Conservation (phyloP, 768 basidiomycete genomes). For the Lactarius trivialis region DNA sequence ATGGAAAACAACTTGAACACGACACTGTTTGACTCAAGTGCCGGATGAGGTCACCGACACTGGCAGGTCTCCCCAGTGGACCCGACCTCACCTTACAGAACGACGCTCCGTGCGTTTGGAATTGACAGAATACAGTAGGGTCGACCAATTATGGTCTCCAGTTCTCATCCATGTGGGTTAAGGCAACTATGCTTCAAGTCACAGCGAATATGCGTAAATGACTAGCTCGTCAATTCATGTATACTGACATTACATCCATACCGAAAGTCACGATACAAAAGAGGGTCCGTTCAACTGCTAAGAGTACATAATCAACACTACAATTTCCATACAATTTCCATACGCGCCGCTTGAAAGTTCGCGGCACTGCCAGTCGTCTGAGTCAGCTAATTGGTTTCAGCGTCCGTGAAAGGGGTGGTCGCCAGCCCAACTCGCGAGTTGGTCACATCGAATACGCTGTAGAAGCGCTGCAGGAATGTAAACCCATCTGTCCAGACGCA, state of each 20-base stretch:
- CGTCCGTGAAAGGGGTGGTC: constrained; percentile 23
- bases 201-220: too few species aligned
- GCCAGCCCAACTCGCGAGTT: constrained; percentile 25
- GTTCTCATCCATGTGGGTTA: too few species aligned
- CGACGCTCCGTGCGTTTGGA: background rate
- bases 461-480: constrained; percentile 19
- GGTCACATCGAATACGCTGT: constrained; percentile 23
- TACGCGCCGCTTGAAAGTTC: background rate
- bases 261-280: too few species aligned
- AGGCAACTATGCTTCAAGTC: too few species aligned
- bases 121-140: too few species aligned
- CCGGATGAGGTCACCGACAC: background rate
- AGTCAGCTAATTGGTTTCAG: constrained; percentile 20
- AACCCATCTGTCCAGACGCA: background rate
- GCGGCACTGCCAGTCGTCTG: background rate
- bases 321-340: background rate
- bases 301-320: too few species aligned
- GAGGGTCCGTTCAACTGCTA: too few species aligned
- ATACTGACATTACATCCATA: too few species aligned
- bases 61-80: background rate
- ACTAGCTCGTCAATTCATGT: too few species aligned
- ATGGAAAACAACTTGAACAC: background rate
- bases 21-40: background rate
- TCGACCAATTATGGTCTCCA: too few species aligned
- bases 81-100: background rate